Evolutionary conservation across 768 basidiomycete species (phyloP).

Genomic region (Pholiota conissans): DNA sequence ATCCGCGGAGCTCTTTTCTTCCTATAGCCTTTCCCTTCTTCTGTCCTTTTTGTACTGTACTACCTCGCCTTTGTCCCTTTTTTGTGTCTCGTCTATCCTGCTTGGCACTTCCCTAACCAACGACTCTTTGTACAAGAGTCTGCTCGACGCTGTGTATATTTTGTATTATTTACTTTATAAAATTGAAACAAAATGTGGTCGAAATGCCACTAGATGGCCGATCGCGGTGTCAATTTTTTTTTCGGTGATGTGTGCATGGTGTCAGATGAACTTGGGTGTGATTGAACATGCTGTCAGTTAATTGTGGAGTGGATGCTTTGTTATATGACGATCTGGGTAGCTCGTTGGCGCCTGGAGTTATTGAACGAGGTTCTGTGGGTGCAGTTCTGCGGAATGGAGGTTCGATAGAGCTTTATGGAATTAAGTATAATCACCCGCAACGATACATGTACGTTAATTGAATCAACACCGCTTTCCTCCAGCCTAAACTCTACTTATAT

Average conservation of each 20-base stretch:
- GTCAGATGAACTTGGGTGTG: neutral
- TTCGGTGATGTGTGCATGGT: neutral
- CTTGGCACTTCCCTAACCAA: neutral
- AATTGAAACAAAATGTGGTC: neutral
- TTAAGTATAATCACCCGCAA: neutral
- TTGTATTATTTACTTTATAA: conserved; percentile 4
- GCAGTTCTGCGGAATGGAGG: too few relatives aligned
- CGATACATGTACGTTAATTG: too few relatives aligned
- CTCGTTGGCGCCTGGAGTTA: too few relatives aligned
- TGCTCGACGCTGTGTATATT: conserved; percentile 1
- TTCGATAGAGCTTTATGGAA: too few relatives aligned
- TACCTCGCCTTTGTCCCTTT: too few relatives aligned
- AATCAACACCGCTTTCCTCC: neutral
- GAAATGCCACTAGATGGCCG: neutral
- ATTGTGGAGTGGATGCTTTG: neutral
- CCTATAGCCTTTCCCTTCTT: neutral
- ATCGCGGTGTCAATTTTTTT: neutral
- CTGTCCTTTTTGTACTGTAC: conserved; percentile 3
- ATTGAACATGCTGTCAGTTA: neutral
- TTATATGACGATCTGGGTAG: too few relatives aligned
- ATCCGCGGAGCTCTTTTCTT: conserved; percentile 1
- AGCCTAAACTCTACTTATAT: neutral
- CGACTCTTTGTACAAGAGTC: too few relatives aligned
- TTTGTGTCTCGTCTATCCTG: conserved; percentile 3
- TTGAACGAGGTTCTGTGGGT: too few relatives aligned